Evolutionary conservation across 2,329 filamentous ascomycete species (phyloP), one percentile per base, ranked within the genome.

Genomic region (Pseudogymnoascus sp.): DNA sequence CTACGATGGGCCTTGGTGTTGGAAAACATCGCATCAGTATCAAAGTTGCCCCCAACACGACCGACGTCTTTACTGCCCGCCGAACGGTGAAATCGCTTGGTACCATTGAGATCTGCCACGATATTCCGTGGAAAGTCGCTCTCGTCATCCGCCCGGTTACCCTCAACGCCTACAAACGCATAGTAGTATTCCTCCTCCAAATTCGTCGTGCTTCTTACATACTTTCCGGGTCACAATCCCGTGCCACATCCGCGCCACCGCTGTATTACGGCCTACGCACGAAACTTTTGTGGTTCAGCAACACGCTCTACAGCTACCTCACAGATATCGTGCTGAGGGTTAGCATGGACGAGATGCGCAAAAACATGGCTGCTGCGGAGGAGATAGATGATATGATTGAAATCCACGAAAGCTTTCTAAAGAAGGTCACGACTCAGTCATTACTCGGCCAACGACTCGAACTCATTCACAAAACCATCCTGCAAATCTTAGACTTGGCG

Each of bases 341-440:
- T 0, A 79, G 84, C 20, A 82, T 80, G 1, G 69, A 73, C 2
- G 76, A 78, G 30, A 81, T 97, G 76, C 75, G 76, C 5, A 70
- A 73, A 2, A 76, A 79, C 0, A 79, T 97, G 59, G 73, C 74
- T 12, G 74, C 76, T 5, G 84, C 90, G 0, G 78, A 81, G 25
- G 90, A 93, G 66, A 84, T 97, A 8, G 91, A 97, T 70, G 81
- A 81, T 25, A 95, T 97, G 89, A 85, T 91, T 25, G 74, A 74
- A 1, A 79, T 86, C 0, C 91, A 96, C 70, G 74, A 81, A 4
- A 70, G 73, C 0, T 93, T 88, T 67, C 75, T 88, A 47, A 79
- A 78, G 47, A 79, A 79, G 1, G 75, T 94, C 9, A 77, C 86
- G 61, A 81, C 85, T 32, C 85, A 90, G 65, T 84, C 88, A 8